Base-by-base conservation (phyloP, 1,284 basidiomycete species). In the Trametes hirsuta region DNA sequence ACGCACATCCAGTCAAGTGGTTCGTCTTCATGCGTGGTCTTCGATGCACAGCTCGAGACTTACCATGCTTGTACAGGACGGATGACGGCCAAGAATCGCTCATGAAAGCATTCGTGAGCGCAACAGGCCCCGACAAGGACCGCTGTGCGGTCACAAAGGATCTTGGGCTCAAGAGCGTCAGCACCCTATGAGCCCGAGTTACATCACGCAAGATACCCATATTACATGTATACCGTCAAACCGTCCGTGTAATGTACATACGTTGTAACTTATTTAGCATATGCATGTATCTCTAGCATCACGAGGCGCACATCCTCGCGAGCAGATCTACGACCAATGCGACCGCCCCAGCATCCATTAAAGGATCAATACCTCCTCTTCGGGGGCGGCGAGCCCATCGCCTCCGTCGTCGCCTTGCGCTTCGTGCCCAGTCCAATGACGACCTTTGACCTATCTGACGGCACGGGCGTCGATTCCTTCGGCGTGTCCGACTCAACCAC, bases 61-160 rank as follows among this genome's bases (percentile, higher is more conserved):
- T 6, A 47, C 30, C 6, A 8, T 18, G 1, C 10, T 47, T 30
- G 2, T 39, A 5, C 64, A 94, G 91, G 91, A 85, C 80, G 44
- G 93, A 95, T 71, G 92, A 96, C 53, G 85, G 86, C 2, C 89
- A 94, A 68, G 87, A 85, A 14, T 86, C 86, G 0, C 82, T 94
- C 5, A 76, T 88, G 22, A 87, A 86, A 68, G 90, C 88, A 4
- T 95, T 95, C 68, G 82, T 86, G 64, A 83, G 76, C 47, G 84
- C 80, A 0, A 84, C 84, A 59, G 91, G 85, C 41, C 80, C 80
- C 67, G 91, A 87, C 68, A 90, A 86, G 76, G 90, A 82, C 72
- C 84, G 86, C 51, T 91, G 78, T 78, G 75, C 75, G 1, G 81
- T 93, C 4, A 72, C 87, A 59, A 89, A 84, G 69, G 92, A 95